Evolutionary conservation across 2,329 filamentous ascomycete species (phyloP), one percentile per base, ranked within the genome.

Genomic region (Fusarium nodosum): DNA sequence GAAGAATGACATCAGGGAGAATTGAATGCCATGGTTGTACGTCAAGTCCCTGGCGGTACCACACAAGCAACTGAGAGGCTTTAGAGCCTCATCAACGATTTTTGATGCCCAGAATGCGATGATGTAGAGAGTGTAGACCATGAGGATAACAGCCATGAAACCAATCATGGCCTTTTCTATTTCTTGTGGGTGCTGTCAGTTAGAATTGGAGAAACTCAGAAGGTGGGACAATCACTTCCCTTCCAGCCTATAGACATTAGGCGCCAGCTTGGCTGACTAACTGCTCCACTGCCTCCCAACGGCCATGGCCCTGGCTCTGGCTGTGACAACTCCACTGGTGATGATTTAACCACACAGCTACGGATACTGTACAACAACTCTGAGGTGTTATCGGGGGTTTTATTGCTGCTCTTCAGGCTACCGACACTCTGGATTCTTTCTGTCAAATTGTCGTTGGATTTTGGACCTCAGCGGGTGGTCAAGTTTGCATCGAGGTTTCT

Each of bases 311-410:
- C 44, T 56, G 69, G 74, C 75, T 72, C 74, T 71, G 56, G 50
- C 50, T 71, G 47, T 53, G 68, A 72, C 58, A 66, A 53, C 75
- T 74, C 67, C 77, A 74, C 74, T 73, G 73, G 65, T 48, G 63
- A 66, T 60, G 69, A 77, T 77, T 74, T 74, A 78, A 73, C 71
- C 72, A 74, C 66, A 58, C 41, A 52, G 48, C 48, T 41, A 28
- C 57, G 38, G 50, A 38, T 69, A 64, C 54, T 45, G 36, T 72
- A 60, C 55, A 45, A 26, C 54, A 72, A 47, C 47, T 42, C 55
- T 34, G 22, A 47, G 58, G 56, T 62, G 65, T 56, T 60, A 33
- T 59, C 36, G 42, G 66, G 36, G 45, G 61, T 60, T 48, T 41
- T 28, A 51, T 56, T 56, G 55, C 48, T 52, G 41, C 54, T 34